Evolutionary conservation across 441 rosid genomes (phyloP).

Genomic region (Erodium texanum): DNA sequence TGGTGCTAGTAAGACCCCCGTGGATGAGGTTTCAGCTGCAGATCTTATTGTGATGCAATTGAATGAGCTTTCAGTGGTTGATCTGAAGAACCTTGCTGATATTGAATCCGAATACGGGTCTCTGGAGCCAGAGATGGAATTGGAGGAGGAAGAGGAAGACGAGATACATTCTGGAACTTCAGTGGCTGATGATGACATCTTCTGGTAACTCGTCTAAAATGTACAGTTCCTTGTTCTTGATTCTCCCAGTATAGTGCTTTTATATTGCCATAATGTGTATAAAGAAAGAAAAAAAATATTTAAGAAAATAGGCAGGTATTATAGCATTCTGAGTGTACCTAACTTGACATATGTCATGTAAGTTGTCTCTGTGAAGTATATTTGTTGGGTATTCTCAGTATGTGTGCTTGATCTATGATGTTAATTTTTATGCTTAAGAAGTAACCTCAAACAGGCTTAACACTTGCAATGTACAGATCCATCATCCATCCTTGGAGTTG

Average conservation of each 20-base stretch:
- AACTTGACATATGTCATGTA: slow-evolving; percentile 22
- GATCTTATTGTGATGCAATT: slow-evolving; percentile 74
- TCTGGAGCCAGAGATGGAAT: slow-evolving; percentile 49
- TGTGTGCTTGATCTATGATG: background rate
- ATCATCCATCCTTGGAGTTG: too few relatives aligned
- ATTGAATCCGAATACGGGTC: slow-evolving; percentile 60
- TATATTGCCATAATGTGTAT: slow-evolving; percentile 20
- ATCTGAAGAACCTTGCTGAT: slow-evolving; percentile 84
- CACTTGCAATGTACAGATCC: too few relatives aligned
- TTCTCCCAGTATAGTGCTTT: slow-evolving; percentile 25
- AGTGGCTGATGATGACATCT: slow-evolving; percentile 52
- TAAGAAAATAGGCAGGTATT: slow-evolving; percentile 22
- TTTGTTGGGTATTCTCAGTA: slow-evolving; percentile 4
- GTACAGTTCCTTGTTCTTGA: slow-evolving; percentile 39
- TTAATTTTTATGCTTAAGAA: too few relatives aligned
- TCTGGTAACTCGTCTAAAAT: slow-evolving; percentile 48
- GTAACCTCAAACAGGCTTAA: too few relatives aligned
- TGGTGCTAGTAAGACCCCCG: slow-evolving; percentile 82
- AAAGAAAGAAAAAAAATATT: background rate
- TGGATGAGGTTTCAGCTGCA: slow-evolving; percentile 87
- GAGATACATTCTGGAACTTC: slow-evolving; percentile 24
- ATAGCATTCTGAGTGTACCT: slow-evolving; percentile 34
- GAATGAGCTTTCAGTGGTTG: slow-evolving; percentile 77
- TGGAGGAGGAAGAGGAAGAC: slow-evolving; percentile 57
- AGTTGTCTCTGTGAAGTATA: slow-evolving; percentile 22